These are phyloP conservation scores for Salix exigua DNA, from an alignment of 345 rosid genomes.

Conservation along the genomic window DNA sequence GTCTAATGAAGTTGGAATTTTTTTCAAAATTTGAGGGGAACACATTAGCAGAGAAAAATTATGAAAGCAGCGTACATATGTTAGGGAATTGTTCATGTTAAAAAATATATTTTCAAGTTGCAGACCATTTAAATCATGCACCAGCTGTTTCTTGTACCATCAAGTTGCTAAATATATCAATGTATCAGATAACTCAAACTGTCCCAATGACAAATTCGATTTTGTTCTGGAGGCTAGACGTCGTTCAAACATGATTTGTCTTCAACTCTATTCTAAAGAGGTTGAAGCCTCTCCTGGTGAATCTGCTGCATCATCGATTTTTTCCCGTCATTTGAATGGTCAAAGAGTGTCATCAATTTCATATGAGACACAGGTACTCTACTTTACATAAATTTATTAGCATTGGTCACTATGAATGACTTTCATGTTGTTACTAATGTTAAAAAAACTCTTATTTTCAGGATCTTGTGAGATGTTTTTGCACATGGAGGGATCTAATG, in stretches of 20 bases:
- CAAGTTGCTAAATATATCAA: slow-evolving; percentile 39
- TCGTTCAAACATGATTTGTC: slow-evolving; percentile 76
- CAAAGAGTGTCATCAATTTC: slow-evolving; percentile 45
- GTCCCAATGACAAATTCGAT: slow-evolving; percentile 56
- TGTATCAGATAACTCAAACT: slow-evolving; percentile 66
- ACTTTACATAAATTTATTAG: neutral
- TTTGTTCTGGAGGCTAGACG: slow-evolving; percentile 82
- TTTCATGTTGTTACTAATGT: neutral
- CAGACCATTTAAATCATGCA: slow-evolving; percentile 4
- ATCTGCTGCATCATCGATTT: slow-evolving; percentile 72
- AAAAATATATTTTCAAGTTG: neutral
- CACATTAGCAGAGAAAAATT: neutral
- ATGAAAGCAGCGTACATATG: neutral
- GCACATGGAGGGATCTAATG: slow-evolving; percentile 95
- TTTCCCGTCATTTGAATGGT: slow-evolving; percentile 60
- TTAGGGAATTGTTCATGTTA: neutral
- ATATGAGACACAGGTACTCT: slow-evolving; percentile 52
- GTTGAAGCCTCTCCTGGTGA: slow-evolving; percentile 73
- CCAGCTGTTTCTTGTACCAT: slow-evolving; percentile 20
- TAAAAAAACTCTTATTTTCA: slow-evolving; percentile 41
- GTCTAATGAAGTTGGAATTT: no score
- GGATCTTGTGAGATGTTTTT: slow-evolving; percentile 71
- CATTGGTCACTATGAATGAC: neutral
- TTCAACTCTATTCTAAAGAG: slow-evolving; percentile 76
- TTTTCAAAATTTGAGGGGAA: neutral